phyloP scores from a whole-genome alignment of 2,329 filamentous ascomycete genomes.

The Sarocladium oryzae region DNA sequence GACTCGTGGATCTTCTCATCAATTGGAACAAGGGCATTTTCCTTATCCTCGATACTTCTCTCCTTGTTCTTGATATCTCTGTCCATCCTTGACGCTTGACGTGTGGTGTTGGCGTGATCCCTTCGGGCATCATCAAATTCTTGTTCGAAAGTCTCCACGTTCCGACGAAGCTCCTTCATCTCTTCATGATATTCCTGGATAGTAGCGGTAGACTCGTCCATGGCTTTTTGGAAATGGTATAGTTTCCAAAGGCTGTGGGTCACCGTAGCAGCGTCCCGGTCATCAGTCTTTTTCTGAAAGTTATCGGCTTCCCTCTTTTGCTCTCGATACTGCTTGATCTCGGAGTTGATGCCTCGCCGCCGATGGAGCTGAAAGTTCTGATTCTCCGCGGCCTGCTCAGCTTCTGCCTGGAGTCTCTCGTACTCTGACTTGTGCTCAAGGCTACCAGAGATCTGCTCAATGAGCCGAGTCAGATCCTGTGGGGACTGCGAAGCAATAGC shows the following conservation, averaged over 20 bases:
- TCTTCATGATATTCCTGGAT: conserved; percentile 94
- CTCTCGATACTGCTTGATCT: conserved; percentile 96
- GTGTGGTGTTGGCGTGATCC: conserved; percentile 71
- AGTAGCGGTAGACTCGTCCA: conserved; percentile 83
- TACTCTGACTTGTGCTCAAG: conserved; percentile 93
- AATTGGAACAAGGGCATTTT: conserved; percentile 80
- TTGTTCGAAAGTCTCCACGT: conserved; percentile 76
- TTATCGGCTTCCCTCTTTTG: conserved; percentile 94
- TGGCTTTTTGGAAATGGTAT: conserved; percentile 87
- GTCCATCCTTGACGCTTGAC: conserved; percentile 76
- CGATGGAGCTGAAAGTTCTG: conserved; percentile 83
- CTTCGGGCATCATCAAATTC: conserved; percentile 74
- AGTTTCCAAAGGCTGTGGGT: conserved; percentile 95
- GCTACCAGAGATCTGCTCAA: conserved; percentile 96
- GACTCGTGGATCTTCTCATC: conserved; percentile 87
- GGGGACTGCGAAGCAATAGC: conserved; percentile 93
- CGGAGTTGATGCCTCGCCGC: conserved; percentile 89
- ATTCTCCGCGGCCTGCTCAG: conserved; percentile 81
- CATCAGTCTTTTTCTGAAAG: conserved; percentile 83
- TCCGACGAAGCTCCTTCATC: conserved; percentile 83
- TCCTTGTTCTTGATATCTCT: conserved; percentile 79
- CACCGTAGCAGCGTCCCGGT: conserved; percentile 85
- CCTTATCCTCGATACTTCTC: conserved; percentile 77
- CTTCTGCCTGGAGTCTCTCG: conserved; percentile 78
- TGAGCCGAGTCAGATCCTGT: conserved; percentile 84